These are phyloP conservation scores for Solanum pennellii DNA, from an alignment of 257 asterid species.

Conservation along the genomic window DNA sequence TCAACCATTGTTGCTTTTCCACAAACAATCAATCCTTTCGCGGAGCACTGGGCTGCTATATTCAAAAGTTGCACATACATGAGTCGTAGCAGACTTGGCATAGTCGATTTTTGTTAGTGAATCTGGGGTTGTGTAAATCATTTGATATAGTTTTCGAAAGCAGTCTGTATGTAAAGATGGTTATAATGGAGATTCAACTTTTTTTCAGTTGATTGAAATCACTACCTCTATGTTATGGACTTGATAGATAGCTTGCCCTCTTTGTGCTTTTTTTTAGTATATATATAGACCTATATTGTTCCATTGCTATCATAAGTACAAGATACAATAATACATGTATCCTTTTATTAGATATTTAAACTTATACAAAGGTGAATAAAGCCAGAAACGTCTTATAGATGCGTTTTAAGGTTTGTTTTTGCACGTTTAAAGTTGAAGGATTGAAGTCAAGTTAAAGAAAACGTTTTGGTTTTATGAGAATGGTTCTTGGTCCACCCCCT, in stretches of 20 bases:
- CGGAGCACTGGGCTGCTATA: conserved; percentile 17
- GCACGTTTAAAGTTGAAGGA: neutral
- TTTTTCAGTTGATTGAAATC: neutral
- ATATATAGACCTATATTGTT: neutral
- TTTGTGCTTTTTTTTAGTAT: neutral
- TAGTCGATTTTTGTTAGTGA: conserved; percentile 38
- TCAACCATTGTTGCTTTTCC: conserved; percentile 41
- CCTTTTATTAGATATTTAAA: too few species aligned
- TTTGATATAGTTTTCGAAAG: conserved; percentile 9
- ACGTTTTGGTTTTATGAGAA: neutral
- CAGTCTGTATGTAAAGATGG: conserved; percentile 3
- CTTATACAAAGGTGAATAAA: too few species aligned
- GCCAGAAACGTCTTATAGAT: fast-evolving
- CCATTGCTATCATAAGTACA: neutral
- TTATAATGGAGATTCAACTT: neutral
- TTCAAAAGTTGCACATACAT: conserved; percentile 6
- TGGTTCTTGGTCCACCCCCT: neutral
- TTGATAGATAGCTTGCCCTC: neutral
- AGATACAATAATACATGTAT: neutral
- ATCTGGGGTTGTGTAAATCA: conserved; percentile 12
- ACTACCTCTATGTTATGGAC: neutral
- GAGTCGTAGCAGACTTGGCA: conserved; percentile 20
- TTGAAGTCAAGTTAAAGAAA: neutral
- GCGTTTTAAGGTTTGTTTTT: neutral
- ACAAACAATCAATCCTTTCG: conserved; percentile 55